Percentiles rank a stretch among this genome's conserved stretches.
Conservation (phyloP, 1,139 yeast species). For the Pichiaceae sp. region DNA sequence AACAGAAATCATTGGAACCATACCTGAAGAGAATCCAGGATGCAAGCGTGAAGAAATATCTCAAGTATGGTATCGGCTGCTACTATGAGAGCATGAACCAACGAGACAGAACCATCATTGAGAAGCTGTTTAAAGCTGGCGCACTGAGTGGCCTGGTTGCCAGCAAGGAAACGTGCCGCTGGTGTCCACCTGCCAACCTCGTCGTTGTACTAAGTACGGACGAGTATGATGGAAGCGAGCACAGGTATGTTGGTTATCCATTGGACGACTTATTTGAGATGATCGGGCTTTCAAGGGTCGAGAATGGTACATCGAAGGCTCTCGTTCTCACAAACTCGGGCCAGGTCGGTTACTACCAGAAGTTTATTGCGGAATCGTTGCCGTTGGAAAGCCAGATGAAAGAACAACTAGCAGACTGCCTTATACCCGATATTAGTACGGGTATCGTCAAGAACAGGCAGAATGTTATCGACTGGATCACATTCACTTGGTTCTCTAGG, state of each 20-base stretch:
- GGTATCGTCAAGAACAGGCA: conserved; percentile 63
- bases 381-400: conserved; percentile 79
- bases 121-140: conserved; percentile 40
- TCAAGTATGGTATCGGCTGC: conserved; percentile 63
- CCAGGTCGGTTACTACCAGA: conserved; percentile 56
- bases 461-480: conserved; percentile 86
- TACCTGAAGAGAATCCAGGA: conserved; percentile 42
- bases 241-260: conserved; percentile 60
- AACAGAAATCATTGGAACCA: conserved; percentile 33
- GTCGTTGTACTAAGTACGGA: conserved; percentile 69
- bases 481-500: conserved; percentile 76
- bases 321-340: conserved; percentile 49
- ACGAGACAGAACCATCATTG: conserved; percentile 46
- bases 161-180: conserved; percentile 45
- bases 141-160: conserved; percentile 48
- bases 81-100: conserved; percentile 52
- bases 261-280: conserved; percentile 61
- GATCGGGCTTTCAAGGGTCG: conserved; percentile 51
- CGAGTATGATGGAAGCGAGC: conserved; percentile 65
- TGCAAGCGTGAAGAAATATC: conserved; percentile 31
- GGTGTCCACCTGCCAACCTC: conserved; percentile 42
- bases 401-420: conserved; percentile 50
- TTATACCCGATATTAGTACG: conserved; percentile 64
- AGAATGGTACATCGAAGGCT: conserved; percentile 31
- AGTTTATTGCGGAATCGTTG: conserved; percentile 64